Base-by-base conservation (phyloP, 208 protist species). In the Wallacemonas sp. region DNA sequence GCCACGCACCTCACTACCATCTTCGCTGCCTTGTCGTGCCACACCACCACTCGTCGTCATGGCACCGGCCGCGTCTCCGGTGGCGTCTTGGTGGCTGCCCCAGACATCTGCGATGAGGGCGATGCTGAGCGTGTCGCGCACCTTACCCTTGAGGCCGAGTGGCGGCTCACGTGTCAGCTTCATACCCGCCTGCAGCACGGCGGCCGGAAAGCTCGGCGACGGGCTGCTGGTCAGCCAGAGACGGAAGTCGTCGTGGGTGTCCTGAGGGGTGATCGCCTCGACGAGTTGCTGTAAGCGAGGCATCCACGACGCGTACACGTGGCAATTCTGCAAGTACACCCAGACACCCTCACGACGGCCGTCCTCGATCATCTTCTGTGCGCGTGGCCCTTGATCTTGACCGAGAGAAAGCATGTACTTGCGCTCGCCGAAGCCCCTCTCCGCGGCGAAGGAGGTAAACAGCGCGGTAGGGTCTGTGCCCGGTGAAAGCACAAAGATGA, bases 131-230 rank as follows among this genome's bases (percentile, higher is more conserved):
- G 82, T 91, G 67, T 86, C 78, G 31, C 81, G 74, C 47, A 99
- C 80, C 65, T 98, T 98, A 8, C 88, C 90, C 33, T 92, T 94
- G 36, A 98, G 72, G 11, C 96, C 97, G 56, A 91, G 93, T 12
- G 97, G 97, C n/a, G 97, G 95, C 78, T 99, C 97, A 58, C 96
- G 96, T 14, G 96, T 96, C 36, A 99, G 72, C 82, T 98, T 99
- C 61, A 98, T 80, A 62, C 94, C 93, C 44, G 82, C 84, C 72
- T 98, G 95, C 60, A 98, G 84, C 53, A 99, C 91, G 47, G 89
- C 68, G 6, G 94, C 80, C 2, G 97, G 97, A 72, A 99, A 99
- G 45, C 41, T 70, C 14, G 72, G 51, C 1, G 92, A 89, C 19
- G 97, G 96, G 82, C 90, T 97, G 44, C 93, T 97, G 9, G 96